phyloP scores from a whole-genome alignment of 257 asterid species.

The Solanum tarijense region DNA sequence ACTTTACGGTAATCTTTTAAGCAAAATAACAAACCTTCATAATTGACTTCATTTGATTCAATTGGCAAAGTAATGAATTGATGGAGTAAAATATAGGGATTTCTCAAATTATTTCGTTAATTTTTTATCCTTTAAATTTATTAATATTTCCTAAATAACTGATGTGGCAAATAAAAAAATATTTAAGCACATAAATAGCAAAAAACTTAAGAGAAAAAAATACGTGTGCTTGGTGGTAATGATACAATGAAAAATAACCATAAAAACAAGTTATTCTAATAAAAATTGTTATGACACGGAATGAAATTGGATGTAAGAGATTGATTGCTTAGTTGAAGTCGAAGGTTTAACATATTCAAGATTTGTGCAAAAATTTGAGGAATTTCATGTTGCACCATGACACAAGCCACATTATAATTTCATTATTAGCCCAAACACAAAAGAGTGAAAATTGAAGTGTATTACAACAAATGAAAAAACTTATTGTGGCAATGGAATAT shows the following conservation, averaged over 20 bases:
- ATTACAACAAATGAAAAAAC: background rate
- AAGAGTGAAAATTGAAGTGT: background rate
- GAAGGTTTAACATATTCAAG: background rate
- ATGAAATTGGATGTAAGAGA: background rate
- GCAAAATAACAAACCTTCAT: background rate
- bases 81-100: too few relatives aligned
- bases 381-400: background rate
- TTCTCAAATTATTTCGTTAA: too few relatives aligned
- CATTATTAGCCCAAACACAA: background rate
- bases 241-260: background rate
- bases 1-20: too few relatives aligned
- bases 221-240: too few relatives aligned
- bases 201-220: too few relatives aligned
- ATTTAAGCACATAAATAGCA: background rate
- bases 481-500: slow-evolving; percentile 37
- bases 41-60: background rate
- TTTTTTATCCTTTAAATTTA: too few relatives aligned
- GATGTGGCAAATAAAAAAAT: background rate
- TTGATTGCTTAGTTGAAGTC: background rate
- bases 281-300: too few relatives aligned
- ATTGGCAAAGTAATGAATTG: background rate
- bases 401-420: background rate
- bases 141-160: background rate
- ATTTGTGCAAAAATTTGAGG: background rate
- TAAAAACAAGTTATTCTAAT: background rate